Evolutionary conservation across 1,284 basidiomycete species (phyloP), one percentile per base, ranked within the genome.

Genomic region (Pseudozyma sp.): DNA sequence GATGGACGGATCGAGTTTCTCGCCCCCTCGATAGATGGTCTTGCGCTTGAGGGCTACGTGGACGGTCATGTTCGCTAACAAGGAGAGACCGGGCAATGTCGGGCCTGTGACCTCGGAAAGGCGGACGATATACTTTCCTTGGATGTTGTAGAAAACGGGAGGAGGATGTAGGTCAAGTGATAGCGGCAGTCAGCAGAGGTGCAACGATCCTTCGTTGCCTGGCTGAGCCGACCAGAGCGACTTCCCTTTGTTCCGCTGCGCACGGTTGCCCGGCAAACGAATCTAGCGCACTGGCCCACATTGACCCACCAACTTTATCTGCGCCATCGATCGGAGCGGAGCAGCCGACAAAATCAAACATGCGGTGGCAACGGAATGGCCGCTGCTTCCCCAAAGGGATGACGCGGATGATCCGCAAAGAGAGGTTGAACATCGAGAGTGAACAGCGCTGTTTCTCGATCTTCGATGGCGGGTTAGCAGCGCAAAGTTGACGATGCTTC

Each of bases 1-100:
- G 42, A 54, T 54, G 17, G 56, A 52, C 16, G 57, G 61, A 43
- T 69, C 61, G 31, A 69, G 56, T 17, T 29, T 31, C n/a, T 64
- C n/a, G 30, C 61, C 67, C 17, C 33, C 5, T 39, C 61, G 43
- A 40, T 17, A 17, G 30, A 63, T 58, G 30, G 14, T 30, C 9
- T 61, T 46, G 4, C n/a, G 33, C 29, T 44, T 56, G 11, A 50
- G 49, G 7, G 39, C 24, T 3, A 37, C 16, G 17, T 55, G 45
- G 2, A 31, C 24, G 1, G 43, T 10, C 17, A n/a, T 35, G 8
- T 46, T 14, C 16, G 16, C 9, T 5, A 5, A 17, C 13, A 5
- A 37, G 7, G 14, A 17, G 19, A 35, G 34, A 46, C 39, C 24
- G 44, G n/a, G 24, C 29, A 34, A 30, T 29, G 33, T 16, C 16